phyloP scores from a whole-genome alignment of 176 grass and related monocot species.

The Raddia guianensis region DNA sequence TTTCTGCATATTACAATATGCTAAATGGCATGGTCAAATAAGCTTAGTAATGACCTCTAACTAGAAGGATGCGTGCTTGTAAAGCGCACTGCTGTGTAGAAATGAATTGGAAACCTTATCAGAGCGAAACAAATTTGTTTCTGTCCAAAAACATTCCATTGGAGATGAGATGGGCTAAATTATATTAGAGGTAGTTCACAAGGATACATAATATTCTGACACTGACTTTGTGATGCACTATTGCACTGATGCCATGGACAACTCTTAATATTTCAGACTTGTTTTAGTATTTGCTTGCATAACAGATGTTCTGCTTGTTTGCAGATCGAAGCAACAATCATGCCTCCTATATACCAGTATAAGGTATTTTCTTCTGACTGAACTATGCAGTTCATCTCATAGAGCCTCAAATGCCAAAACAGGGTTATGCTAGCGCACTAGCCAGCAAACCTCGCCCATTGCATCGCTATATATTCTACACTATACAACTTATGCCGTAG shows the following conservation, averaged over 20 bases:
- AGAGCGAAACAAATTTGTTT: not conserved
- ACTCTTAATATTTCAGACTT: conserved; percentile 13
- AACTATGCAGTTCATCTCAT: not conserved
- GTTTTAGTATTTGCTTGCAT: conserved; percentile 31
- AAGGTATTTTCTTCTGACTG: conserved; percentile 59
- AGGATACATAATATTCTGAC: conserved; percentile 10
- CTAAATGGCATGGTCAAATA: not conserved
- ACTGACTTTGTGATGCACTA: conserved; percentile 8
- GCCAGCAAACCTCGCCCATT: not conserved
- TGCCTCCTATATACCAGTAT: conserved; percentile 83
- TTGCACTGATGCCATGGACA: conserved; percentile 15
- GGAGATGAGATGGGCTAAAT: not conserved
- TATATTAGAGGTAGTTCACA: not conserved
- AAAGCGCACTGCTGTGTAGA: conserved; percentile 2
- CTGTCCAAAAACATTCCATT: not conserved
- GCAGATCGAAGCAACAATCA: conserved; percentile 89
- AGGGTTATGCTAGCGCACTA: conserved; percentile 8
- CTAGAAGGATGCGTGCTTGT: conserved; percentile 17
- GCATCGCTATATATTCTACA: not conserved
- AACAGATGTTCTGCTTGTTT: conserved; percentile 39
- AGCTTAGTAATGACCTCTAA: not conserved
- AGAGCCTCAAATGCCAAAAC: not conserved
- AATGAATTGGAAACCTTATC: not conserved
- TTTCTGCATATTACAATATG: conserved; percentile 5
- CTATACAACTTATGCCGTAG: too few species aligned